phyloP scores from a whole-genome alignment of 441 rosid species.

The Breynia disticha region DNA sequence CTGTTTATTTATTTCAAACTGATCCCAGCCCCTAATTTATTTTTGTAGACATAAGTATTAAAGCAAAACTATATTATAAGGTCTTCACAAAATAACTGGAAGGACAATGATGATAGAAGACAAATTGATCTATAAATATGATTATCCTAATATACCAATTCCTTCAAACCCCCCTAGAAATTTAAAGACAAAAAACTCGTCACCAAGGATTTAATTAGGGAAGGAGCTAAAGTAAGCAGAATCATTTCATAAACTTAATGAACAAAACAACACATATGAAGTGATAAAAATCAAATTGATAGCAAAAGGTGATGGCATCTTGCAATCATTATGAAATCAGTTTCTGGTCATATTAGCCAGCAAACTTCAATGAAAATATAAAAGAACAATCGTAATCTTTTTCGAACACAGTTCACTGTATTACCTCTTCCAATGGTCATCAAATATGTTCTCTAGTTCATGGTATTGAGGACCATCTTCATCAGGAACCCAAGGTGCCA shows the following conservation, averaged over 20 bases:
- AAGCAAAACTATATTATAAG: not conserved
- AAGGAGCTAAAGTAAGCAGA: too few species aligned
- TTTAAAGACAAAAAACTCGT: too few species aligned
- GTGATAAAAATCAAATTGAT: too few species aligned
- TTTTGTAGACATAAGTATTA: not conserved
- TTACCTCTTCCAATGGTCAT: constrained; percentile 57
- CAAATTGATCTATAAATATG: not conserved
- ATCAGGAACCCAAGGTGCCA: constrained; percentile 81
- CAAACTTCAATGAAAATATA: constrained; percentile 1
- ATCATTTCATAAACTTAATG: too few species aligned
- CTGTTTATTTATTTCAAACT: constrained; percentile 63
- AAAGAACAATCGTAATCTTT: constrained; percentile 10
- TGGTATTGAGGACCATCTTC: constrained; percentile 52
- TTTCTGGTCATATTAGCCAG: constrained; percentile 1
- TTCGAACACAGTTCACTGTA: constrained; percentile 13
- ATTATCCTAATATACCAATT: not conserved
- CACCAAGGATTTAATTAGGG: too few species aligned
- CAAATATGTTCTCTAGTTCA: constrained; percentile 70
- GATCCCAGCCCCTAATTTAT: constrained; percentile 70
- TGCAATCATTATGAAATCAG: not conserved
- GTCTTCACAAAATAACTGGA: not conserved
- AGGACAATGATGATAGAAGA: not conserved
- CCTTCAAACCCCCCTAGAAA: too few species aligned
- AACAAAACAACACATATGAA: too few species aligned
- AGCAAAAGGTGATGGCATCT: too few species aligned